These are phyloP conservation scores for Coemansia sp. DNA, from an alignment of 192 early-diverging fungal genomes.

Conservation along the genomic window DNA sequence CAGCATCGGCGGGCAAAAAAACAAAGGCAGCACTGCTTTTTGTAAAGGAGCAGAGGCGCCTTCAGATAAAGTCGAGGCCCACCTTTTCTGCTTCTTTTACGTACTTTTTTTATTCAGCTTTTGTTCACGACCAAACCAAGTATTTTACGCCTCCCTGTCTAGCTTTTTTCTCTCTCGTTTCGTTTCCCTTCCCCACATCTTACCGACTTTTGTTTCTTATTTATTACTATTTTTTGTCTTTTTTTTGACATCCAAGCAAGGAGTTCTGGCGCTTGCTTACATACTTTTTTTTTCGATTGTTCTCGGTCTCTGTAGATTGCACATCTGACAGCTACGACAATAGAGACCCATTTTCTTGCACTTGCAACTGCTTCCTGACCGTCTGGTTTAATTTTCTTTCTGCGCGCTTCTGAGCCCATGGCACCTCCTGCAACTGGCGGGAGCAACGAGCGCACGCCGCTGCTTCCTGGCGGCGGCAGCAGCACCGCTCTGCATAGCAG, in stretches of 20 bases:
- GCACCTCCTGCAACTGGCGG: slow-evolving; percentile 27
- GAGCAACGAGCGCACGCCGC: slow-evolving; percentile 48
- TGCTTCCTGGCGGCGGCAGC: slow-evolving; percentile 35
- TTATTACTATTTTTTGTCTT: background rate
- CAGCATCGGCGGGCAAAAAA: too few species aligned
- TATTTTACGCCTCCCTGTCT: slow-evolving; percentile 14
- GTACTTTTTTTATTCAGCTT: background rate
- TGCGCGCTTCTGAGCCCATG: background rate
- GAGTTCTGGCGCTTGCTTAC: background rate
- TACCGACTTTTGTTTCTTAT: slow-evolving; percentile 5
- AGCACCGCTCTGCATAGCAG: background rate
- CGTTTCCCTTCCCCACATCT: background rate
- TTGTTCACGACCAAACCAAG: background rate
- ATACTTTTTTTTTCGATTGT: background rate
- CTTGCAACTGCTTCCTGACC: too few species aligned
- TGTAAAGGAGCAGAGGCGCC: background rate
- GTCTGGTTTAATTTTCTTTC: background rate
- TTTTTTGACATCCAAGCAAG: background rate
- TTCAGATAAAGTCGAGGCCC: background rate
- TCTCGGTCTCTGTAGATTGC: background rate
- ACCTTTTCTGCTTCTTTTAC: background rate
- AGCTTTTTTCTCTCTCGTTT: slow-evolving; percentile 1
- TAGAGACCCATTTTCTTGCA: background rate
- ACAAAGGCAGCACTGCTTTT: background rate
- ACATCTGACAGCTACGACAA: background rate